phyloP scores from a whole-genome alignment of 768 basidiomycete species.

The Mycena kentingensis region DNA sequence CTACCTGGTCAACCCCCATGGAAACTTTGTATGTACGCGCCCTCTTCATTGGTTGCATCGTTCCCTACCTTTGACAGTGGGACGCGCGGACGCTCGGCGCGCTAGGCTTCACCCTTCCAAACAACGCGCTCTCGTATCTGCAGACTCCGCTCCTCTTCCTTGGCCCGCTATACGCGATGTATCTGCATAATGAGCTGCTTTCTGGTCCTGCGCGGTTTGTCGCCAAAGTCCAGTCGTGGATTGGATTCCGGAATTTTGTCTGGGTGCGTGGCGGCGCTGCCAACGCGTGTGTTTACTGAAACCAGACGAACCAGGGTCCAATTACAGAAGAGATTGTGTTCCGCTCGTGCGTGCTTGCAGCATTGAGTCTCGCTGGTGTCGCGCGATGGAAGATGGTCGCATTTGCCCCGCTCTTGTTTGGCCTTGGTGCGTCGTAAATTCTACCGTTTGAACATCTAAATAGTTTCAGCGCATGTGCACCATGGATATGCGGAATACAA shows the following conservation, averaged over 20 bases:
- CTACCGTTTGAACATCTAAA: not conserved
- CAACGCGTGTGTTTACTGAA: not conserved
- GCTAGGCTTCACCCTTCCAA: not conserved
- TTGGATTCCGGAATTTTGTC: not conserved
- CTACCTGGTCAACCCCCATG: not conserved
- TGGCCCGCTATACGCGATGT: not conserved
- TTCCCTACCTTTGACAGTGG: not conserved
- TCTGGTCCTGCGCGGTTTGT: not conserved
- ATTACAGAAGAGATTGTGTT: not conserved
- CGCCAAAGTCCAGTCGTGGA: not conserved
- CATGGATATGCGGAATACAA: conserved; percentile 89
- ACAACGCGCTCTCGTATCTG: not conserved
- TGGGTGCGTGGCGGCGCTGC: not conserved
- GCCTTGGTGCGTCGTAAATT: conserved; percentile 60
- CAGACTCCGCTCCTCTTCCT: not conserved
- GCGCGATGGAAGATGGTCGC: conserved; percentile 67
- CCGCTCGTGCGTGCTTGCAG: conserved; percentile 77
- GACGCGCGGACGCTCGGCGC: not conserved
- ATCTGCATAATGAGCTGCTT: not conserved
- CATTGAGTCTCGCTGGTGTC: conserved; percentile 67
- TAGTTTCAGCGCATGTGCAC: conserved; percentile 79
- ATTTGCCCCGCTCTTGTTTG: conserved; percentile 83
- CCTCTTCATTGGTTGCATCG: not conserved
- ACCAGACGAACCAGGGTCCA: not conserved
- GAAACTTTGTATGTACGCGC: not conserved